A percentile compares a stretch with the other conserved stretches of the same genome.
phyloP scores from a whole-genome alignment of 2,329 filamentous ascomycete genomes.

The Sordariomycetes sp. region DNA sequence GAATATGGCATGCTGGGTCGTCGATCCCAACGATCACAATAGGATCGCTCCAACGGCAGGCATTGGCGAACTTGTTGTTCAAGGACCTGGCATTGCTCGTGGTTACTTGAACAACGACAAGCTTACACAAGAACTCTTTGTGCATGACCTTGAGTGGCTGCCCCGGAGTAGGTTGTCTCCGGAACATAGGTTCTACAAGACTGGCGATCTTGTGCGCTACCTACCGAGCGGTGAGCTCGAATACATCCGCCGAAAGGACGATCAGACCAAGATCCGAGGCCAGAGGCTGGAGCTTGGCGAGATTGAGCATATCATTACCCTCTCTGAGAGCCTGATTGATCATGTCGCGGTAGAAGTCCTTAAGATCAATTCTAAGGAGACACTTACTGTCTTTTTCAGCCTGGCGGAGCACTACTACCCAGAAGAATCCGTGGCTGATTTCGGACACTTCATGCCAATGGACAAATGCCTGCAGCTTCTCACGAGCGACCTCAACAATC shows the following conservation, averaged over 20 bases:
- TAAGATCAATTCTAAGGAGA: background rate
- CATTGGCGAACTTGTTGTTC: constrained; percentile 9
- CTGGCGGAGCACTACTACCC: background rate
- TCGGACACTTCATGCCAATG: constrained; percentile 7
- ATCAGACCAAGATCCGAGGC: constrained; percentile 44
- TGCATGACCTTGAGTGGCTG: background rate
- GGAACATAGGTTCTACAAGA: background rate
- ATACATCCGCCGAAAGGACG: constrained; percentile 38
- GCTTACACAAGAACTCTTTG: background rate
- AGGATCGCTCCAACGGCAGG: constrained; percentile 8
- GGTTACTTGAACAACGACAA: constrained; percentile 34
- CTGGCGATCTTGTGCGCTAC: background rate
- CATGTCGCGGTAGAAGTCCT: constrained; percentile 1
- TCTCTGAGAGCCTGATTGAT: constrained; percentile 1
- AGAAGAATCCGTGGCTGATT: background rate
- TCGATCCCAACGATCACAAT: constrained; percentile 8
- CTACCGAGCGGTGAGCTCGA: constrained; percentile 11
- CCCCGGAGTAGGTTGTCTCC: constrained; percentile 13
- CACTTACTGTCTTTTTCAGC: constrained; percentile 2
- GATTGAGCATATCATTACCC: constrained; percentile 2
- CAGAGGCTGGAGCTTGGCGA: constrained; percentile 33
- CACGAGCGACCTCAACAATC: constrained; percentile 7
- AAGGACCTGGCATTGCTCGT: constrained; percentile 27
- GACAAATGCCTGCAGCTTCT: constrained; percentile 5
- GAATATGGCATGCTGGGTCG: constrained; percentile 8